A percentile compares a stretch with the other conserved stretches of the same genome.
phyloP scores from a whole-genome alignment of 257 asterid species.

The Plectranthus barbatus region DNA sequence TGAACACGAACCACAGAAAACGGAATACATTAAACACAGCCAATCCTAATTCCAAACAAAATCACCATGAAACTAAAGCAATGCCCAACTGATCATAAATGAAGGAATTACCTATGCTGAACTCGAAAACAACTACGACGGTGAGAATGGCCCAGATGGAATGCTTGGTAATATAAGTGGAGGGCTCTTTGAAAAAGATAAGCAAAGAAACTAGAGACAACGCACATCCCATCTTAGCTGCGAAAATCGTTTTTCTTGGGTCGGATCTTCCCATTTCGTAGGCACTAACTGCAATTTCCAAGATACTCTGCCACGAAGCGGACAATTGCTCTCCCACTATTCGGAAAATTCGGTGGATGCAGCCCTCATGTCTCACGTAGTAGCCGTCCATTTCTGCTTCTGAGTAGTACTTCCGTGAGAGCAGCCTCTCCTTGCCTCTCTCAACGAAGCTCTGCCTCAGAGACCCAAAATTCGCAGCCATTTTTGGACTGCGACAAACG shows the following conservation, averaged over 20 bases:
- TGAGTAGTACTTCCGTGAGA: slow-evolving; percentile 39
- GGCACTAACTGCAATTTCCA: slow-evolving; percentile 26
- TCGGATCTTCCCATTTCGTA: slow-evolving; percentile 64
- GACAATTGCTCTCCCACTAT: slow-evolving; percentile 19
- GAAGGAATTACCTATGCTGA: slow-evolving; percentile 58
- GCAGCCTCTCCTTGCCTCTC: slow-evolving; percentile 40
- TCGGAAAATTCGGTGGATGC: slow-evolving; percentile 29
- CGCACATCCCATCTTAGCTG: slow-evolving; percentile 56
- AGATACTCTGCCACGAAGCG: slow-evolving; percentile 15
- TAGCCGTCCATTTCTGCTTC: slow-evolving; percentile 35
- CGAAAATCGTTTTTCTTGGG: slow-evolving; percentile 55
- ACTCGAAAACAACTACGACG: slow-evolving; percentile 86
- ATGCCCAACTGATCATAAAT: no score
- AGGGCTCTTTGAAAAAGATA: slow-evolving; percentile 59
- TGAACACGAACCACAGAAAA: no score
- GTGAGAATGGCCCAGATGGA: slow-evolving; percentile 79
- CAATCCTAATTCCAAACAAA: no score
- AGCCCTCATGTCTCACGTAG: slow-evolving; percentile 21
- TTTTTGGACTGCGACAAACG: background rate
- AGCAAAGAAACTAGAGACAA: slow-evolving; percentile 53
- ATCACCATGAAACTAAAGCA: no score
- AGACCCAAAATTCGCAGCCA: slow-evolving; percentile 57
- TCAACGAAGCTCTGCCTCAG: slow-evolving; percentile 56
- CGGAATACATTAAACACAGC: no score
- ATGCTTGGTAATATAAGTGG: slow-evolving; percentile 37